Conservation (phyloP, 2,329 filamentous ascomycete genomes). For the Xenoacremonium recifei region DNA sequence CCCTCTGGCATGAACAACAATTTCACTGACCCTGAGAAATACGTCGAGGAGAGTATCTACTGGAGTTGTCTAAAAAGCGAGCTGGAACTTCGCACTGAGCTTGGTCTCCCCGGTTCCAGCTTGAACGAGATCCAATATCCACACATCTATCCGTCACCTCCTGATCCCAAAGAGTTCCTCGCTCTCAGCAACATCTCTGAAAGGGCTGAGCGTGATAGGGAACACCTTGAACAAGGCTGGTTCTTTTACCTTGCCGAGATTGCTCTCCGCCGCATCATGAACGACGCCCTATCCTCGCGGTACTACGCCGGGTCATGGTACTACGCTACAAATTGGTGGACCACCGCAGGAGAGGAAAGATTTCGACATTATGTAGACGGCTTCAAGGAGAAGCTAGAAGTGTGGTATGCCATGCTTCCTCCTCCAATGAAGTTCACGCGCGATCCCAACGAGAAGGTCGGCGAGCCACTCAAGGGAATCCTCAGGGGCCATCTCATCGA, state of each 20-base stretch:
- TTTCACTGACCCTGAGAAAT: slow-evolving; percentile 3
- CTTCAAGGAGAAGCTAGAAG: slow-evolving; percentile 11
- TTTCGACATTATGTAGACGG: slow-evolving; percentile 6
- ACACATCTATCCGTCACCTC: slow-evolving; percentile 19
- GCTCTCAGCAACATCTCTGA: slow-evolving; percentile 5
- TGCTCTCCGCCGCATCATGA: slow-evolving; percentile 14
- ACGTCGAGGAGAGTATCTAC: slow-evolving; percentile 23
- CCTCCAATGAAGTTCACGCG: slow-evolving; percentile 8
- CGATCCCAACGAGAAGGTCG: slow-evolving; percentile 1
- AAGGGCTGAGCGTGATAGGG: slow-evolving; percentile 5
- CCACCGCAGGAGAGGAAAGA: neutral
- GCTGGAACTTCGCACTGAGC: slow-evolving; percentile 21
- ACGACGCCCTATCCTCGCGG: slow-evolving; percentile 9
- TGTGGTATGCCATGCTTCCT: slow-evolving; percentile 11
- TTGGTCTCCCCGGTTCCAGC: slow-evolving; percentile 17
- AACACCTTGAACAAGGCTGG: slow-evolving; percentile 16
- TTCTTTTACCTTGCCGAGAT: slow-evolving; percentile 24
- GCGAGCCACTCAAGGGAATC: slow-evolving; percentile 8
- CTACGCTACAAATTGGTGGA: slow-evolving; percentile 10
- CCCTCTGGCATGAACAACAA: neutral
- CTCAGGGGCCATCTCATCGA: slow-evolving; percentile 10
- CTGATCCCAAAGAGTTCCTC: slow-evolving; percentile 8
- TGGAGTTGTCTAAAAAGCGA: slow-evolving; percentile 26
- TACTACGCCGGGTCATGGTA: slow-evolving; percentile 14
- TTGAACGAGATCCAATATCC: slow-evolving; percentile 19